Percentiles rank a stretch among this genome's conserved stretches.
phyloP scores from a whole-genome alignment of 768 basidiomycete species.

The Lentinula lateritia region DNA sequence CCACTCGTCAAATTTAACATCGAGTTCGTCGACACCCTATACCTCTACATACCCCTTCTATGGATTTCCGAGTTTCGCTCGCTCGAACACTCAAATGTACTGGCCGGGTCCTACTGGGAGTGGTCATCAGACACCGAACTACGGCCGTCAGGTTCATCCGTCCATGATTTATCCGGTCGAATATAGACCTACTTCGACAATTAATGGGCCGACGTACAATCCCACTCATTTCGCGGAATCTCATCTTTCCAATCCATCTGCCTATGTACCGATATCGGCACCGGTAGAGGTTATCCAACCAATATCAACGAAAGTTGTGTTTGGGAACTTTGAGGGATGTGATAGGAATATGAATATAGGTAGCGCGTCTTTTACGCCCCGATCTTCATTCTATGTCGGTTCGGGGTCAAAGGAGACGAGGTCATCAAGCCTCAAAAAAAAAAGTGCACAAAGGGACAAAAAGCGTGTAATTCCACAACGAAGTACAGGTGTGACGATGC shows the following conservation, averaged over 20 bases:
- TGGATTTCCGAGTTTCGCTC: neutral
- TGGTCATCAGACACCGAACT: constrained; percentile 1
- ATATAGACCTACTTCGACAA: neutral
- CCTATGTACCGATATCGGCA: neutral
- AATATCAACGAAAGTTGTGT: neutral
- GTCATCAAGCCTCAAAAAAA: neutral
- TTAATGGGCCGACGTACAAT: neutral
- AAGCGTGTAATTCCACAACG: neutral
- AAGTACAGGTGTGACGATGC: neutral
- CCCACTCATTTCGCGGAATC: neutral
- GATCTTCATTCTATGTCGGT: neutral
- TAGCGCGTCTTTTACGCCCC: neutral
- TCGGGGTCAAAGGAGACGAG: neutral
- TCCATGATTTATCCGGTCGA: neutral
- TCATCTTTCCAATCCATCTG: neutral
- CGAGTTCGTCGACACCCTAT: neutral
- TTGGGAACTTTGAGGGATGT: neutral
- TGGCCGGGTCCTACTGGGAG: neutral
- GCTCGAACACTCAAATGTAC: neutral
- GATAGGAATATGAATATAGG: neutral
- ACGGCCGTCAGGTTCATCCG: neutral
- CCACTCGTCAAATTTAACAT: neutral
- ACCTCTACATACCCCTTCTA: neutral
- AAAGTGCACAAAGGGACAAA: neutral
- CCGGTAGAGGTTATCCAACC: neutral